phyloP scores from a whole-genome alignment of 2,329 filamentous ascomycete species.

The Colletotrichum cordylinicola region DNA sequence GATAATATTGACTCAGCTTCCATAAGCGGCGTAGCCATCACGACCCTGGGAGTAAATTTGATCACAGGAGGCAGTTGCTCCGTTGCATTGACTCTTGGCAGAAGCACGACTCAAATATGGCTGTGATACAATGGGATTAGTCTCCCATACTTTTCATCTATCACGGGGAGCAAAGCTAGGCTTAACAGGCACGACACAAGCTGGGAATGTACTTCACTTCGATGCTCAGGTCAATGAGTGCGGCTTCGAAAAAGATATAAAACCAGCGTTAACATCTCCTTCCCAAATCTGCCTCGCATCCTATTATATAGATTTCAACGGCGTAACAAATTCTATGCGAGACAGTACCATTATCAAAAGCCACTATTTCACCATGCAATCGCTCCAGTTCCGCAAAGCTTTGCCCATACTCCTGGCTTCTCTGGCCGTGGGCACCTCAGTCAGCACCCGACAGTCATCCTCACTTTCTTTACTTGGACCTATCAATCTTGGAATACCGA shows the following conservation, averaged over 20 bases:
- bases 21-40: background rate
- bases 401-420: background rate
- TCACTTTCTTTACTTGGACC: background rate
- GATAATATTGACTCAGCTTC: background rate
- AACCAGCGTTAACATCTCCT: too few species aligned
- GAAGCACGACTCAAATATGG: background rate
- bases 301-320: background rate
- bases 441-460: background rate
- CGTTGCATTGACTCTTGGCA: background rate
- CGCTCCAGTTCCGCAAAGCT: background rate
- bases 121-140: background rate
- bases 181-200: background rate
- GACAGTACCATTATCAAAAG: background rate
- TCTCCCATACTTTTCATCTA: background rate
- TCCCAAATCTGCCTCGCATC: background rate
- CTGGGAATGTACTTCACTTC: background rate
- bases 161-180: background rate
- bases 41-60: background rate
- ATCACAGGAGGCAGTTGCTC: background rate
- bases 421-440: background rate
- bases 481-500: background rate
- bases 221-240: background rate
- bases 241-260: background rate
- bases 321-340: background rate
- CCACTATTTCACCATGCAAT: background rate